These are phyloP conservation scores for Mortierella sp. DNA, from an alignment of 371 early-diverging fungal species.

Conservation along the genomic window DNA sequence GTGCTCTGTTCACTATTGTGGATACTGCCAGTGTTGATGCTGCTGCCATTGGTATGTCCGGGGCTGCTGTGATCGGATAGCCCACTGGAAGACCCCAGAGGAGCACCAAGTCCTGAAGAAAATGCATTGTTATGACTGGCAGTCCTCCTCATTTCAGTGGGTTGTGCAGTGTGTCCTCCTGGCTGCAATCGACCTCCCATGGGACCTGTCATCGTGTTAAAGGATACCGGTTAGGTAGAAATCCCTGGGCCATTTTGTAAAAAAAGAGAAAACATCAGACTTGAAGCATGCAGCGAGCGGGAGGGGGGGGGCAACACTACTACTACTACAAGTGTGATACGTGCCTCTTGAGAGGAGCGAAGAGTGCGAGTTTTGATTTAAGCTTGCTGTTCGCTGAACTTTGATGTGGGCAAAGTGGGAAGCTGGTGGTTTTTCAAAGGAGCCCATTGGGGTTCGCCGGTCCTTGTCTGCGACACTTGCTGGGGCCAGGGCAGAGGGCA, in stretches of 20 bases:
- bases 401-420: conserved; percentile 33
- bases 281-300: too few relatives aligned
- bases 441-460: conserved; percentile 24
- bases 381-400: conserved; percentile 50
- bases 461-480: conserved; percentile 31
- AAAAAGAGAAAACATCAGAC: too few relatives aligned
- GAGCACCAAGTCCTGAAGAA: conserved; percentile 28
- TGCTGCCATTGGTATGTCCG: neutral
- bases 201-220: neutral
- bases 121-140: conserved; percentile 53
- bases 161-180: conserved; percentile 18
- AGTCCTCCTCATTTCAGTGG: conserved; percentile 42
- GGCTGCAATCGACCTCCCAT: conserved; percentile 22
- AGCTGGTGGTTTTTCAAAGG: conserved; percentile 23
- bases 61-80: conserved; percentile 5
- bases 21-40: neutral
- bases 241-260: too few relatives aligned
- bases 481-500: conserved; percentile 32
- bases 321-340: too few relatives aligned
- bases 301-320: too few relatives aligned
- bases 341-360: conserved; percentile 23
- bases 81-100: conserved; percentile 4
- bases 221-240: neutral
- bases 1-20: neutral
- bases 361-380: conserved; percentile 22